Evolutionary conservation across 2,329 filamentous ascomycete genomes (phyloP).

Genomic region (Botrytis aclada): DNA sequence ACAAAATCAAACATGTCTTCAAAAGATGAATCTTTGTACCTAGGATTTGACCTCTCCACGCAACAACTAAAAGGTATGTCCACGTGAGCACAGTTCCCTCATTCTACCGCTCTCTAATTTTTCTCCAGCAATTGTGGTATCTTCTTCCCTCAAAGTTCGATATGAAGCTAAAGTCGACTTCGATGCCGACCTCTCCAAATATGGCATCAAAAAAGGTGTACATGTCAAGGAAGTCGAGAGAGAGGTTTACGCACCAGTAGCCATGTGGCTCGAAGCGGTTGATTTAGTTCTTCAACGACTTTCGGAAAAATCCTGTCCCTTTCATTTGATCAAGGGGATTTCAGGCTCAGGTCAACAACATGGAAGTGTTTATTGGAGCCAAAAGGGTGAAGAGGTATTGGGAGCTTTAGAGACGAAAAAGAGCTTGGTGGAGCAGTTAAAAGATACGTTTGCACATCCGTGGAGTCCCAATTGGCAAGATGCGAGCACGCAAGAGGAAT

Average conservation of each 20-base stretch:
- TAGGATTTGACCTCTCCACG: conserved; percentile 94
- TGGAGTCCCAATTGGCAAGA: conserved; percentile 98
- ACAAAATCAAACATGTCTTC: conserved; percentile 38
- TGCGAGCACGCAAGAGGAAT: conserved; percentile 88
- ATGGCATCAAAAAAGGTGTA: conserved; percentile 85
- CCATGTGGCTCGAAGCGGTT: conserved; percentile 90
- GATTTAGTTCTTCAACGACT: conserved; percentile 79
- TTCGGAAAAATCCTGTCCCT: conserved; percentile 65
- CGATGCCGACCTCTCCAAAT: conserved; percentile 75
- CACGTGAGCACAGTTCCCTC: conserved; percentile 19
- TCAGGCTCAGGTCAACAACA: conserved; percentile 96
- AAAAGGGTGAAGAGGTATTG: conserved; percentile 64
- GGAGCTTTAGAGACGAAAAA: conserved; percentile 56
- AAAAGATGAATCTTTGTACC: conserved; percentile 62
- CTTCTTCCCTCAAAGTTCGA: conserved; percentile 74
- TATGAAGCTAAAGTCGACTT: conserved; percentile 93
- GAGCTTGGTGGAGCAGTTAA: conserved; percentile 69
- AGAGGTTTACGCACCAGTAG: conserved; percentile 90
- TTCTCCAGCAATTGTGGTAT: conserved; percentile 70
- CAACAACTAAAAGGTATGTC: conserved; percentile 84
- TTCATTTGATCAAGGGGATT: conserved; percentile 73
- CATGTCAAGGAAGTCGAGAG: conserved; percentile 75
- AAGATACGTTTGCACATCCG: conserved; percentile 69
- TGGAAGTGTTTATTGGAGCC: conserved; percentile 91
- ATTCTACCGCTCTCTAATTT: conserved; percentile 24